Percentiles rank a stretch among this genome's conserved stretches.
These are phyloP conservation scores for Erodium maritimum DNA, from an alignment of 345 rosid species.

Conservation along the genomic window DNA sequence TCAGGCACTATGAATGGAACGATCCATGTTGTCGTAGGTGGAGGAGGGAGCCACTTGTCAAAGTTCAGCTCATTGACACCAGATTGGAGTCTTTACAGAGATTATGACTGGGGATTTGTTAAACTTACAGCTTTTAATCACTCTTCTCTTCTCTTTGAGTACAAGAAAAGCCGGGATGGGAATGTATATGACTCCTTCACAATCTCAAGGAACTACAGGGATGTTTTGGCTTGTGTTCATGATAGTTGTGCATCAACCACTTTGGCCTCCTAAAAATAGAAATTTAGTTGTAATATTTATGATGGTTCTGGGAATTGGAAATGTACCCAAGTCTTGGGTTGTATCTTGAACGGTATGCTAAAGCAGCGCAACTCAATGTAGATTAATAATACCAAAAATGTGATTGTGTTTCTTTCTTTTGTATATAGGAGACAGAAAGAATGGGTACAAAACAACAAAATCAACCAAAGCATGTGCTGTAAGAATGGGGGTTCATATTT, in stretches of 20 bases:
- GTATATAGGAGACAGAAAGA: too few relatives aligned
- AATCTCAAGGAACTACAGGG: constrained; percentile 72
- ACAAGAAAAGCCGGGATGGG: constrained; percentile 73
- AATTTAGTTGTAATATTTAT: background rate
- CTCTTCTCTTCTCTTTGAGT: constrained; percentile 73
- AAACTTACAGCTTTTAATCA: constrained; percentile 69
- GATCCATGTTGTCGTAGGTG: constrained; percentile 84
- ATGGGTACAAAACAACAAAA: background rate
- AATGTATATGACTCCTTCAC: constrained; percentile 70
- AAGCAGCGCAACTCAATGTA: background rate
- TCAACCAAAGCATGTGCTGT: background rate
- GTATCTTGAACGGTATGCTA: background rate
- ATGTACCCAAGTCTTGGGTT: background rate
- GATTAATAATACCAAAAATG: too few relatives aligned
- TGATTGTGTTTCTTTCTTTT: too few relatives aligned
- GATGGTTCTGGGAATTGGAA: background rate
- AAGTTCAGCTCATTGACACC: constrained; percentile 37
- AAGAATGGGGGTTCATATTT: background rate
- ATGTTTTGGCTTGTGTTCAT: constrained; percentile 65
- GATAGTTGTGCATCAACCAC: constrained; percentile 65
- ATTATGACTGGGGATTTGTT: constrained; percentile 66
- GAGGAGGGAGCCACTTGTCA: constrained; percentile 69
- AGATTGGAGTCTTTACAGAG: constrained; percentile 65
- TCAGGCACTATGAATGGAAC: constrained; percentile 62
- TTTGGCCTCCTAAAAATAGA: constrained; percentile 32